Evolutionary conservation across 2,329 filamentous ascomycete genomes (phyloP), one percentile per base, ranked within the genome.

Genomic region (Periconia digitata): DNA sequence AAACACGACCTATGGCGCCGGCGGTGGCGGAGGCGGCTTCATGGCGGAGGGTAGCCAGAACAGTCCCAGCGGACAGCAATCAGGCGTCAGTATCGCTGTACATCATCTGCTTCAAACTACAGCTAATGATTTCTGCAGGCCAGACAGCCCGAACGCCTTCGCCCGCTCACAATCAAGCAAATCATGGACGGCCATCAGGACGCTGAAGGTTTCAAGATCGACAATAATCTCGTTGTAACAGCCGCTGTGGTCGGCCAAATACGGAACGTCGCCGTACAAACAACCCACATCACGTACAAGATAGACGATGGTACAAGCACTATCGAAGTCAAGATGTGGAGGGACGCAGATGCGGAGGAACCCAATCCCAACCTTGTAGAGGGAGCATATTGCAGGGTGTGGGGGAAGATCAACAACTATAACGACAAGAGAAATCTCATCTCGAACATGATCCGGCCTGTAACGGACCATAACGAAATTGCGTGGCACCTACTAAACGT

Each of bases 111-210:
- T 18, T 37, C 37, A 12, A 40, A 29, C 27, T 12, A 32, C n/a
- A 8, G 10, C n/a, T 32, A 15, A 32, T 15, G 27, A 5, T 10
- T 3, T 13, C n/a, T 24, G 8, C 34, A 84, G 79, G 75, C 77
- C 51, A 87, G 87, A 59, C 89, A 95, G n/a, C n/a, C n/a, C 72
- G 90, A 96, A 63, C 92, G 90, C 17, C 82, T 99, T 44, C 88
- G 94, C 38, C 92, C 94, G 1, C 89, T 96, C 40, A 99, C 94
- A 10, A 90, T 97, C 74, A 96, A 96, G 73, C 94, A 99, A 74
- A 82, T 96, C 49, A 78, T 92, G 66, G 90, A 95, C 55, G 89
- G 90, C 55, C 73, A 82, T 85, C 41, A 48, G 1, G 60, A 67
- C 21, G 2, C 86, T 50, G 84, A 85, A 47, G 86, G 90, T 29